Evolutionary conservation across 2,329 filamentous ascomycete genomes (phyloP).

Genomic region (Aspergillus fumigatus): DNA sequence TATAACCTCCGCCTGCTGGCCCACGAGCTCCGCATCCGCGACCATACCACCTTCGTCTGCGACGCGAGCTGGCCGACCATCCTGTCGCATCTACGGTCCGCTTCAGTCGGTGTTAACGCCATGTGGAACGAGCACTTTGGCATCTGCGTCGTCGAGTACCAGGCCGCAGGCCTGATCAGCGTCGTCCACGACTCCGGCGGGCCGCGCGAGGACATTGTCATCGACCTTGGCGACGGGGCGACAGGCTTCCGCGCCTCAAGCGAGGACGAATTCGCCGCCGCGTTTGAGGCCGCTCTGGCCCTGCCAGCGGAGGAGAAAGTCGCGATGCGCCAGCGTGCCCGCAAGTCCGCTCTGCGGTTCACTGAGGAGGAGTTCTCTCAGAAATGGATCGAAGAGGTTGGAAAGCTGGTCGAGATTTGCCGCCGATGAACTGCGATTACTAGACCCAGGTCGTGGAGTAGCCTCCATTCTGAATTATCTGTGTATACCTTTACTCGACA

Average conservation of each 20-base stretch:
- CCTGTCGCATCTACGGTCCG: constrained; percentile 68
- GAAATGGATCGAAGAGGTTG: constrained; percentile 73
- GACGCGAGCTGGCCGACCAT: constrained; percentile 89
- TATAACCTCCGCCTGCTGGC: constrained; percentile 83
- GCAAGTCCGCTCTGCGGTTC: constrained; percentile 75
- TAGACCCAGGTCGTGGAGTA: neutral
- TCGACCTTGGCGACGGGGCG: constrained; percentile 68
- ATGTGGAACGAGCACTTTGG: constrained; percentile 99
- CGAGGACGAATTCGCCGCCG: constrained; percentile 70
- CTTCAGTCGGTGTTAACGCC: constrained; percentile 85
- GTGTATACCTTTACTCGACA: neutral
- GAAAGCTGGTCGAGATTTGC: constrained; percentile 58
- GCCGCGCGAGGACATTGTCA: constrained; percentile 88
- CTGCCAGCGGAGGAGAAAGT: constrained; percentile 58
- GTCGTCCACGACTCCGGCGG: constrained; percentile 93
- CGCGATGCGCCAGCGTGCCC: constrained; percentile 69
- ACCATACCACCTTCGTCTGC: constrained; percentile 79
- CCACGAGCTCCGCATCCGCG: constrained; percentile 79
- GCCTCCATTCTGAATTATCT: neutral
- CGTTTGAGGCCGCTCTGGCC: constrained; percentile 73
- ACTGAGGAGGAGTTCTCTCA: constrained; percentile 79
- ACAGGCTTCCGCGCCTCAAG: constrained; percentile 87
- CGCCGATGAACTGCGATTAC: constrained; percentile 2
- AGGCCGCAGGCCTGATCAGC: constrained; percentile 86
- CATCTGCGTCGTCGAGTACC: constrained; percentile 96